Base-by-base conservation (phyloP, 2,329 filamentous ascomycete genomes). In the Endoconidiophora polonica region DNA sequence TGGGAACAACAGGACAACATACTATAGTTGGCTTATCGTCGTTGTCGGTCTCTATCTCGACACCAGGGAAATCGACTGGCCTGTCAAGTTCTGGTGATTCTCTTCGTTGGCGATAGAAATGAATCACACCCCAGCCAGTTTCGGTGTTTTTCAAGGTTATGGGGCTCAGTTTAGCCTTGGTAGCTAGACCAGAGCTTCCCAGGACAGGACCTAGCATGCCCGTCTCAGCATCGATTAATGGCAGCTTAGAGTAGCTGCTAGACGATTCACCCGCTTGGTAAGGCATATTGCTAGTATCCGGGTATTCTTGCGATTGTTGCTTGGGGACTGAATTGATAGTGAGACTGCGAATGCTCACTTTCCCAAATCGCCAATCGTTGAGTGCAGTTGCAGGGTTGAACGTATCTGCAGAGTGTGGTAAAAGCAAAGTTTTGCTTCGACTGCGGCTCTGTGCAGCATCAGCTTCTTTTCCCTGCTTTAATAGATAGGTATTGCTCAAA, bases 1-100 rank as follows among this genome's bases (percentile, higher is more conserved):
- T 91, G 5, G 91, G 91, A 12, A 98, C 90, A 4, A 90, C 88
- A 24, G 94, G 79, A 55, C 98, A 90, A 63, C 91, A 96, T 14
- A 98, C 66, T 0, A 86, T 94, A 23, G 42, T 48, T 2, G 84
- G 91, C 62, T 84, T 93, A 52, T 86, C 79, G 29, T 79, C 74
- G 16, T 71, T 74, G n/a, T 71, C 62, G 29, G 48, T 44, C 4
- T 40, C 26, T 9, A 43, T 5, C 5, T 50, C 23, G 22, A 42
- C 26, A 23, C 49, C 37, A 9, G 48, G 40, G 16, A 44, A 38
- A 7, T 50, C 40, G 6, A 48, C 26, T 14, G 36, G 26, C 6
- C 20, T 36, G 14, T 45, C 6, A 10, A 46, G 40, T 5, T 50
- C 74, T 1, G 76, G 69, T 1, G 80, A 81, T 62, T 93, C 84